A percentile compares a stretch with the other conserved stretches of the same genome.
phyloP scores from a whole-genome alignment of 371 early-diverging fungal species.

The Vairimorpha necatrix region DNA sequence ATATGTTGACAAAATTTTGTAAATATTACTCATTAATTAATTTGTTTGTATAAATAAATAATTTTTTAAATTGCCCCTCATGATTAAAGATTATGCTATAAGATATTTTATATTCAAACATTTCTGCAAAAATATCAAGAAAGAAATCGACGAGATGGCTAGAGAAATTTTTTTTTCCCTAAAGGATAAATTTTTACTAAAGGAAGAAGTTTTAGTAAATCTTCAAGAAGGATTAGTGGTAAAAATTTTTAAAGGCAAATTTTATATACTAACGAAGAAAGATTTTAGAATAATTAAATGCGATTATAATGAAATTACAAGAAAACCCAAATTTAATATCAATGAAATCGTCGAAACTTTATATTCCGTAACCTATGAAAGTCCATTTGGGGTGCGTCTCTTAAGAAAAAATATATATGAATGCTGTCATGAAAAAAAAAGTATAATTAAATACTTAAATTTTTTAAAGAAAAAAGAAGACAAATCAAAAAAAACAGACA shows the following conservation, averaged over 20 bases:
- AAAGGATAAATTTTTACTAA: neutral
- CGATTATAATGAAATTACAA: neutral
- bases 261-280: neutral
- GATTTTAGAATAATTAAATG: neutral
- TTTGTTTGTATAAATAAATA: neutral
- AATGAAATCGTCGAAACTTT: neutral
- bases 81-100: neutral
- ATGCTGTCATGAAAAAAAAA: neutral
- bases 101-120: neutral
- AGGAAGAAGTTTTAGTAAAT: neutral
- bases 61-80: neutral
- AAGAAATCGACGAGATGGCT: neutral
- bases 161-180: neutral
- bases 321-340: neutral
- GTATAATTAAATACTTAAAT: neutral
- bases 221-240: neutral
- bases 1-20: no score
- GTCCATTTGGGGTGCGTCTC: neutral
- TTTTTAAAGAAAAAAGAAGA: neutral
- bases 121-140: neutral
- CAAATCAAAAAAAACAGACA: neutral
- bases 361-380: neutral
- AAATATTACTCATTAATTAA: no score
- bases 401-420: conserved; percentile 6
- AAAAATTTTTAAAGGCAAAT: neutral